Evolutionary conservation across 192 early-diverging fungal species (phyloP).

Genomic region (Coemansia interrupta): DNA sequence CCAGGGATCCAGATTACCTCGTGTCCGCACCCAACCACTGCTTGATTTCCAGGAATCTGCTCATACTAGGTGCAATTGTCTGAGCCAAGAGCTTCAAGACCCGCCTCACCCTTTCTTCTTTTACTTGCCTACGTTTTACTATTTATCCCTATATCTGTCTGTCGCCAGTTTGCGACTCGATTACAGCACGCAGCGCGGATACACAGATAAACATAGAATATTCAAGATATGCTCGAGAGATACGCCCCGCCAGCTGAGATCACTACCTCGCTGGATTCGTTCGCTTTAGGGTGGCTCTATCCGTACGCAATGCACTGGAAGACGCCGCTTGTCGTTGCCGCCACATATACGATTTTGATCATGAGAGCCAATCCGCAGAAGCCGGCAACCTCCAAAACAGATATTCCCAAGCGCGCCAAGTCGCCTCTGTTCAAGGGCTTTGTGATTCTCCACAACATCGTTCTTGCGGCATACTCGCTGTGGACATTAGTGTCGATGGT

Average conservation of each 20-base stretch:
- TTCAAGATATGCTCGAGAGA: slow-evolving; percentile 28
- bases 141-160: not conserved
- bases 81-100: too few species aligned
- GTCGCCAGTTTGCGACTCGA: not conserved
- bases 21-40: too few species aligned
- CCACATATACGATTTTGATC: slow-evolving; percentile 55
- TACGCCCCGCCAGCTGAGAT: slow-evolving; percentile 37
- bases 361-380: slow-evolving; percentile 42
- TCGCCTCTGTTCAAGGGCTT: slow-evolving; percentile 64
- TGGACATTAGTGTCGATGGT: slow-evolving; percentile 68
- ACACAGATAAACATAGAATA: not conserved
- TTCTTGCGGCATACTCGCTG: slow-evolving; percentile 68
- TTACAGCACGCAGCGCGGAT: not conserved
- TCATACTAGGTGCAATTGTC: too few species aligned
- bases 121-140: not conserved
- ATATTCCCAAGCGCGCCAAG: slow-evolving; percentile 20
- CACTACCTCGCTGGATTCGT: slow-evolving; percentile 43
- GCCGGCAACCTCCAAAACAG: not conserved
- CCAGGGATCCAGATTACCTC: too few species aligned
- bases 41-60: too few species aligned
- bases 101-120: too few species aligned
- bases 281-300: slow-evolving; percentile 69
- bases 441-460: slow-evolving; percentile 75
- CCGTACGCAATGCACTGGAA: slow-evolving; percentile 72
- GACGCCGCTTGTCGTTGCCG: slow-evolving; percentile 60